Evolutionary conservation across 2,329 filamentous ascomycete genomes (phyloP).

Genomic region (Epichloe sp.): DNA sequence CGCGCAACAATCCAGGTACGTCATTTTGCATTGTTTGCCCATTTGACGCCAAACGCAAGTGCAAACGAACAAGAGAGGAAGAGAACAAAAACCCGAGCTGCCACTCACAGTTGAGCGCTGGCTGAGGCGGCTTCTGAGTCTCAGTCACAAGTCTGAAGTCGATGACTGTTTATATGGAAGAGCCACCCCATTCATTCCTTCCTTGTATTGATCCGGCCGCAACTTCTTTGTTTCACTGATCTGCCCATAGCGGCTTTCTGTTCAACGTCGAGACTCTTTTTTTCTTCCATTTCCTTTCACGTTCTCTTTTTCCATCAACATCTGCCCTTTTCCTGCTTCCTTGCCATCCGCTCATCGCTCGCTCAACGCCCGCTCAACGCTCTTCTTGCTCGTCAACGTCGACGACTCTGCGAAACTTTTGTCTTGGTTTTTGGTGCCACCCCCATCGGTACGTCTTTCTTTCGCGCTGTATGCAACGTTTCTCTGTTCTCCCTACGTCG

Average conservation of each 20-base stretch:
- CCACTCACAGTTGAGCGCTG: not conserved
- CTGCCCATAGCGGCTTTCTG: not conserved
- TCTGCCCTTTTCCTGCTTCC: not conserved
- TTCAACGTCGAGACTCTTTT: not conserved
- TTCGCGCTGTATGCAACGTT: not conserved
- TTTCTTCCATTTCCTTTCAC: not conserved
- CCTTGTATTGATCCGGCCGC: not conserved
- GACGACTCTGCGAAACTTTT: not conserved
- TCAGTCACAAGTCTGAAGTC: not conserved
- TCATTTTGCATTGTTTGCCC: not conserved
- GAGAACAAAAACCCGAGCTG: too few relatives aligned
- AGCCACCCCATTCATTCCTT: conserved; percentile 5
- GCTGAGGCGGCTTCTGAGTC: not conserved
- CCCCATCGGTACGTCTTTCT: conserved; percentile 1
- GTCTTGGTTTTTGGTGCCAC: not conserved
- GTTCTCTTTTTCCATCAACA: not conserved
- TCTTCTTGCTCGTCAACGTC: not conserved
- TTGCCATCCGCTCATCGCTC: not conserved
- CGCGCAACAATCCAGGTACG: conserved; percentile 2
- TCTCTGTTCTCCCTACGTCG: not conserved
- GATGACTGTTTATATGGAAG: not conserved
- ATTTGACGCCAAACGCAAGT: not conserved
- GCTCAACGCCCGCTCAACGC: not conserved
- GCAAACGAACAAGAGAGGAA: not conserved
- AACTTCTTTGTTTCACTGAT: not conserved